Base-by-base conservation (phyloP, 495 filamentous ascomycete species). In the Penicillium longicatenatum region DNA sequence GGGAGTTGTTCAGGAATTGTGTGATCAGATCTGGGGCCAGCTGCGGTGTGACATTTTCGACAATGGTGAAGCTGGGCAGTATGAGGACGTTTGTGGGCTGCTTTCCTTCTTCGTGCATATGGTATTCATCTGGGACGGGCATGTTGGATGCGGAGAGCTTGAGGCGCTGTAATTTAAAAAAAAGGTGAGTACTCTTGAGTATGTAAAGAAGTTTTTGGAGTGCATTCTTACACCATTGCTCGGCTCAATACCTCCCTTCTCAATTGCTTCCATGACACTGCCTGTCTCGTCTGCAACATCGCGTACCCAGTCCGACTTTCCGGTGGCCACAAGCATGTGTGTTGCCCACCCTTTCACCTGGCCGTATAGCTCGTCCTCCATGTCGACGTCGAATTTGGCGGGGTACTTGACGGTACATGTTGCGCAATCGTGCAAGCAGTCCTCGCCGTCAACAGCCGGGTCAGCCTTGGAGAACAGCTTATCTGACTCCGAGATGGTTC, bases 141-240 rank as follows among this genome's bases (percentile, higher is more conserved):
- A 98, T 94, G 72, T 98, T 94, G 50, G 90, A 96, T 41, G 94
- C 94, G 2, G 93, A 96, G 31, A 98, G 81, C 84, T 96, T 96
- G 59, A 97, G 79, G 64, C 80, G 84, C 91, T 94, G 37, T 0
- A 55, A n/a, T 10, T 26, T n/a, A n/a, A 21, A 16, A 30, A 47
- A 11, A 20, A 47, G 57, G 54, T 62, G 54, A 62, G 60, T 19
- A 45, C 10, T 14, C n/a, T 45, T 22, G 19, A n/a, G 46, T 16
- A 39, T 45, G 24, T n/a, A 6, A 35, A 8, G 44, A 9, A 20
- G 14, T 53, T 39, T n/a, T 35, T 9, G 45, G 30, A 31, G 1
- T 43, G 12, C 45, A 10, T 12, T 76, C 83, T 62, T 79, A 94
- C 90, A 62, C 92, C 93, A 68, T 93, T 95, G 52, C 68, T 80